Conservation (phyloP, 2,329 filamentous ascomycete genomes). For the Pleoardoris graminearum region DNA sequence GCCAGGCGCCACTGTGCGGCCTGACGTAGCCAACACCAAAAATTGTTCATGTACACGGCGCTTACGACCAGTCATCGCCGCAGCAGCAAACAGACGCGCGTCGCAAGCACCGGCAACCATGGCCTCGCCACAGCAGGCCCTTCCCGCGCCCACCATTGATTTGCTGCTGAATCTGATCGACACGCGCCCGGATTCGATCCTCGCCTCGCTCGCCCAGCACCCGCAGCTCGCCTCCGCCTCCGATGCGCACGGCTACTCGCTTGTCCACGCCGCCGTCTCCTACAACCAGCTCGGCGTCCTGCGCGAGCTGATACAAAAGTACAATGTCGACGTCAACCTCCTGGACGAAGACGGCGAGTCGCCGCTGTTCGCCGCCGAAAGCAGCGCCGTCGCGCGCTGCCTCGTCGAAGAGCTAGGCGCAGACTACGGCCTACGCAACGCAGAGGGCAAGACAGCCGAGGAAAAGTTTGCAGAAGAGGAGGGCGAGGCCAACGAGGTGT, state of each 20-base stretch:
- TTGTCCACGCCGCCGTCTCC: conserved; percentile 89
- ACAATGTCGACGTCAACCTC: conserved; percentile 77
- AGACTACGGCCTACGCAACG: conserved; percentile 66
- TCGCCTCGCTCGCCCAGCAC: conserved; percentile 73
- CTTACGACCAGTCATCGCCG: neutral
- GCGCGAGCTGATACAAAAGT: conserved; percentile 72
- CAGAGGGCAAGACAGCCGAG: conserved; percentile 76
- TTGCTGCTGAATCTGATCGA: conserved; percentile 65
- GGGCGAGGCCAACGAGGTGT: conserved; percentile 75
- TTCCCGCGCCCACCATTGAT: conserved; percentile 49
- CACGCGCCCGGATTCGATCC: conserved; percentile 74
- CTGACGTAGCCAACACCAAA: conserved; percentile 13
- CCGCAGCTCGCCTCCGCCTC: conserved; percentile 77
- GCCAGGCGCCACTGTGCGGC: neutral
- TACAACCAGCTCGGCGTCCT: conserved; percentile 87
- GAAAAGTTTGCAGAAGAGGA: conserved; percentile 78
- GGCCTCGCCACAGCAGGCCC: conserved; percentile 20
- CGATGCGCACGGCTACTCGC: conserved; percentile 91
- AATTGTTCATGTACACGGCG: neutral
- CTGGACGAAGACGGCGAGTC: conserved; percentile 92
- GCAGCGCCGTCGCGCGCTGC: conserved; percentile 72
- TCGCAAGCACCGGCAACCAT: conserved; percentile 13
- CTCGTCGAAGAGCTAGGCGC: conserved; percentile 82
- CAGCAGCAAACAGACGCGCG: neutral
- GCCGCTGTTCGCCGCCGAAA: conserved; percentile 91